A percentile compares a stretch with the other conserved stretches of the same genome.
Conservation (phyloP, 225 moss, liverwort and hornwort genomes). For the Pseudoscleropodium purum region DNA sequence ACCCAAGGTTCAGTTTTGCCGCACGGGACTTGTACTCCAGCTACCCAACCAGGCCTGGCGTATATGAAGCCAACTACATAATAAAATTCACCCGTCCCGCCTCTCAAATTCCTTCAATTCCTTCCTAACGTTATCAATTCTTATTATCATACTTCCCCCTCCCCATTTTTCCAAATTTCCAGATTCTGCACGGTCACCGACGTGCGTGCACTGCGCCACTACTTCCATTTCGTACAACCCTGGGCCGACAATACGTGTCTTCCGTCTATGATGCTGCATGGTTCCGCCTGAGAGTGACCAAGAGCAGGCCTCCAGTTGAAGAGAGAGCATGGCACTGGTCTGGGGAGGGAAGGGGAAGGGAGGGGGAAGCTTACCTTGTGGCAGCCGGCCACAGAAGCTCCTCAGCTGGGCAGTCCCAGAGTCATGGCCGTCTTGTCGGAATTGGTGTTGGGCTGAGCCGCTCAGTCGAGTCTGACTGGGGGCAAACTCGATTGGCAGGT, state of each 20-base stretch:
- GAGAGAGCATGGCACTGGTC: neutral
- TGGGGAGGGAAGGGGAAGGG: neutral
- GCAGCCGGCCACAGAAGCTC: neutral
- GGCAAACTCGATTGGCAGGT: neutral
- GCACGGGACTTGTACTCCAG: neutral
- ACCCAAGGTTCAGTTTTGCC: neutral
- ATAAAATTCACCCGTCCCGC: neutral
- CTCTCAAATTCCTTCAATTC: too few species aligned
- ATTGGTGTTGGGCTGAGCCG: neutral
- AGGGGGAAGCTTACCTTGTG: neutral
- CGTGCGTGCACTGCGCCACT: neutral
- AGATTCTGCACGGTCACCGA: neutral
- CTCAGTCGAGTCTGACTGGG: neutral
- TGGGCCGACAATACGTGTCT: slow-evolving; percentile 1
- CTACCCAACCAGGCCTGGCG: neutral
- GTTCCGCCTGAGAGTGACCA: slow-evolving; percentile 19
- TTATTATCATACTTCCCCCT: neutral
- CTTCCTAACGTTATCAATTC: neutral
- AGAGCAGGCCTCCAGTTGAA: neutral
- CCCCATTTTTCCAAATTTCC: neutral
- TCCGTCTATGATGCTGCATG: neutral
- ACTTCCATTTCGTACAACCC: neutral
- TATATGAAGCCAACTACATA: neutral
- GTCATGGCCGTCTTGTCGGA: slow-evolving; percentile 30
- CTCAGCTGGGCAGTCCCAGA: slow-evolving; percentile 8